phyloP scores from a whole-genome alignment of 768 basidiomycete species.

The Panus rudis region DNA sequence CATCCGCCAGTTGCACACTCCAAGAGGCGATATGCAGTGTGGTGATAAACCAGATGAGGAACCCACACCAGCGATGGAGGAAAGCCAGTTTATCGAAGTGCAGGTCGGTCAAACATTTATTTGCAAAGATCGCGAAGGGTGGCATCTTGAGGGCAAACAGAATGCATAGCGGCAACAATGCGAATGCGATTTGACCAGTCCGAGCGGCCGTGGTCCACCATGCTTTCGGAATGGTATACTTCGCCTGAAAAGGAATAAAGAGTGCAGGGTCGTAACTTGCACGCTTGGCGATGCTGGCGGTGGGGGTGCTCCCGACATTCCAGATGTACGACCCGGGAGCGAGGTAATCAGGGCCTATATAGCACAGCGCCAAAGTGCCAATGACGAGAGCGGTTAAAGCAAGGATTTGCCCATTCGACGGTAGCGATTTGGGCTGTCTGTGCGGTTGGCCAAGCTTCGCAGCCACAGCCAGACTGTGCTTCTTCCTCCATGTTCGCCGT shows the following conservation, averaged over 20 bases:
- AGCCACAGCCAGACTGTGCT: constrained; percentile 31
- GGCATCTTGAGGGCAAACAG: constrained; percentile 65
- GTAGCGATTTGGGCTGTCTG: constrained; percentile 40
- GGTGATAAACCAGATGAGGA: constrained; percentile 61
- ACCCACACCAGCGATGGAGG: constrained; percentile 66
- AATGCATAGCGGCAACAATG: constrained; percentile 63
- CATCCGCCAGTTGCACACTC: constrained; percentile 57
- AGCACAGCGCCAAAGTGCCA: constrained; percentile 38
- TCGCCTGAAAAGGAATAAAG: constrained; percentile 36
- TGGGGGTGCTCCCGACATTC: constrained; percentile 26
- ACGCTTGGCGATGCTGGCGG: constrained; percentile 8
- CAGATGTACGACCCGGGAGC: constrained; percentile 41
- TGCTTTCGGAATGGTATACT: constrained; percentile 57
- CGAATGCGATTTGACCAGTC: constrained; percentile 64
- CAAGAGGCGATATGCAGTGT: constrained; percentile 57
- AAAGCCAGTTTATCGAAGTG: constrained; percentile 70
- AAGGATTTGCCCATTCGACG: constrained; percentile 60
- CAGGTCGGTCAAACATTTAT: constrained; percentile 54
- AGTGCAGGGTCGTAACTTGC: constrained; percentile 22
- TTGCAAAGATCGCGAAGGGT: constrained; percentile 66
- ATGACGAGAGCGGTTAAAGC: constrained; percentile 37
- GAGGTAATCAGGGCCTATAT: constrained; percentile 67
- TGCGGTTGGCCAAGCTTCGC: constrained; percentile 27
- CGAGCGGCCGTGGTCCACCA: constrained; percentile 69
- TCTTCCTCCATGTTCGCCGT: constrained; percentile 51